phyloP scores from a whole-genome alignment of 306 rosid species.

The Quercus agrifolia region DNA sequence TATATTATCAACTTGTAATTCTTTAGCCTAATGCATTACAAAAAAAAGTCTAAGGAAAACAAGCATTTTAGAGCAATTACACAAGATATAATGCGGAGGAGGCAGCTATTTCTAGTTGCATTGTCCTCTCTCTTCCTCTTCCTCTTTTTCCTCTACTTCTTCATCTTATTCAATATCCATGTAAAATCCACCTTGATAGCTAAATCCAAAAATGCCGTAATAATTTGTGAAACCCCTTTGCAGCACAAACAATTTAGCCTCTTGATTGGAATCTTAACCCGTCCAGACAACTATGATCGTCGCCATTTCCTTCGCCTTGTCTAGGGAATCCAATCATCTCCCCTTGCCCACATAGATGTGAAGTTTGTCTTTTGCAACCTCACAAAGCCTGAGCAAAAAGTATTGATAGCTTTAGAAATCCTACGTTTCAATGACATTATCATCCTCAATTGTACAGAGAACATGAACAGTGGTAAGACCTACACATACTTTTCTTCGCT shows the following conservation, averaged over 20 bases:
- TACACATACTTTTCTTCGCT: constrained; percentile 29
- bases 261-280: constrained; percentile 30
- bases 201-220: not conserved
- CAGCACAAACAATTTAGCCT: constrained; percentile 9
- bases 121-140: constrained; percentile 4
- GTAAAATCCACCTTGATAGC: not conserved
- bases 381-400: constrained; percentile 18
- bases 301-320: constrained; percentile 35
- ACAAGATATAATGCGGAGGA: constrained; percentile 2
- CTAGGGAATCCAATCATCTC: constrained; percentile 22
- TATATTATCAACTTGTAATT: not conserved
- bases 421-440: constrained; percentile 17
- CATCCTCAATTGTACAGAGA: constrained; percentile 29
- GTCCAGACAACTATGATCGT: constrained; percentile 3
- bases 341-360: constrained; percentile 16
- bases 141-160: constrained; percentile 6
- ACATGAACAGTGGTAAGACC: constrained; percentile 33
- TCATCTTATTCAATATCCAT: constrained; percentile 9
- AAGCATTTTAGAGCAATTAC: not conserved
- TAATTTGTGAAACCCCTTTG: not conserved
- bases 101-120: not conserved
- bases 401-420: constrained; percentile 18
- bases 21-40: not conserved
- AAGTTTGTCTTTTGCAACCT: constrained; percentile 30
- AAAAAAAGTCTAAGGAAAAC: not conserved